These are phyloP conservation scores for Leccinum obscurum DNA, from an alignment of 768 basidiomycete genomes.

Conservation along the genomic window DNA sequence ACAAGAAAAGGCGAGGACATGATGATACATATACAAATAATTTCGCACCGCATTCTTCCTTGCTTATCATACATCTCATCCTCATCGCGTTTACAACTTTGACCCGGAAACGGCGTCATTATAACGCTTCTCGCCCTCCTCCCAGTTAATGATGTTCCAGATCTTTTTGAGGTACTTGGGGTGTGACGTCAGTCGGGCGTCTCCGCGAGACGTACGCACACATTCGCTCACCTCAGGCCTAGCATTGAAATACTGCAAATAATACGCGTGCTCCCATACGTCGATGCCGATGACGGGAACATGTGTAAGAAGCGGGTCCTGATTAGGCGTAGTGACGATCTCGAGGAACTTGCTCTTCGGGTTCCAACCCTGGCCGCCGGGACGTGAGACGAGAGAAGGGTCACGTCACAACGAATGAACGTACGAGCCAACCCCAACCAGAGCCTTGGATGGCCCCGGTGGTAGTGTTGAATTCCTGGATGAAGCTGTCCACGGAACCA, in stretches of 20 bases:
- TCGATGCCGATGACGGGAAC: constrained; percentile 90
- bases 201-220: background rate
- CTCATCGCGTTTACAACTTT: constrained; percentile 36
- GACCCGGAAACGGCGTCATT: constrained; percentile 39
- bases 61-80: background rate
- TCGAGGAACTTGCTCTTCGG: constrained; percentile 71
- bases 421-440: constrained; percentile 96
- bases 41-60: background rate
- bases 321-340: constrained; percentile 90
- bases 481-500: constrained; percentile 69
- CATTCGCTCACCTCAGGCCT: constrained; percentile 75
- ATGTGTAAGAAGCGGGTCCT: constrained; percentile 82
- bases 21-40: constrained; percentile 11
- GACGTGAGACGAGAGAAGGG: background rate
- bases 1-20: background rate
- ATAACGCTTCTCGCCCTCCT: constrained; percentile 74
- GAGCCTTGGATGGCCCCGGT: constrained; percentile 89
- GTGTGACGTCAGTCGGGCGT: background rate
- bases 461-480: constrained; percentile 81
- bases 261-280: constrained; percentile 97
- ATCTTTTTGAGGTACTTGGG: constrained; percentile 71
- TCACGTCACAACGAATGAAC: constrained; percentile 28
- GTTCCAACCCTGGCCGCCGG: constrained; percentile 62
- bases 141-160: constrained; percentile 70
- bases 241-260: constrained; percentile 96